phyloP scores from a whole-genome alignment of 2,329 filamentous ascomycete genomes.

The Hymenoscyphus albidus region DNA sequence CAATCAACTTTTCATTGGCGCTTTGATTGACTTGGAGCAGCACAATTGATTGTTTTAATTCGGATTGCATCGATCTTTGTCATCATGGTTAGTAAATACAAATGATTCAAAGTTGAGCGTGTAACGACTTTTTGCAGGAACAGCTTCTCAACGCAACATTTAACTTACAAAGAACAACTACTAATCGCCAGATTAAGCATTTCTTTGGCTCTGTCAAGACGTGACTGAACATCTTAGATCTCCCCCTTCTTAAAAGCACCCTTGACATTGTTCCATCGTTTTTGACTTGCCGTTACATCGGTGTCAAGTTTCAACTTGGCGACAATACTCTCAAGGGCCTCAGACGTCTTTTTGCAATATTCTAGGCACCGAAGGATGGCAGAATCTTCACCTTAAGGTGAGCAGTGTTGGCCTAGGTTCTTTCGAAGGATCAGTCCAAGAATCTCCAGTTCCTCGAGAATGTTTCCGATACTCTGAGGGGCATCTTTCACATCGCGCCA shows the following conservation, averaged over 20 bases:
- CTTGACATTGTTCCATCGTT: background rate
- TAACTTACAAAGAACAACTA: background rate
- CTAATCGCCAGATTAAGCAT: background rate
- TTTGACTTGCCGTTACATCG: background rate
- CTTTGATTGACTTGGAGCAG: background rate
- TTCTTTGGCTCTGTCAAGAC: background rate
- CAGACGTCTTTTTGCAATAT: background rate
- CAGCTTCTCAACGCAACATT: background rate
- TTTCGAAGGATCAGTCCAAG: background rate
- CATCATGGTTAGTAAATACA: background rate
- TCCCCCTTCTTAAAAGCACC: background rate
- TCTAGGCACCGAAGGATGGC: background rate
- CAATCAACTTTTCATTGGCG: background rate
- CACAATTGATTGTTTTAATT: background rate
- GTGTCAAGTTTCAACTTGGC: background rate
- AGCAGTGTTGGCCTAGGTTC: background rate
- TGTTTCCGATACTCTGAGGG: background rate
- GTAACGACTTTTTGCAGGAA: too few species aligned
- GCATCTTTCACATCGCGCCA: background rate
- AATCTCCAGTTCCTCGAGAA: background rate
- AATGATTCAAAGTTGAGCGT: background rate
- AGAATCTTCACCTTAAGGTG: background rate
- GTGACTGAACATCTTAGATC: background rate
- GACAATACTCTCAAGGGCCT: background rate
- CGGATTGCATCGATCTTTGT: background rate